A percentile compares a stretch with the other conserved stretches of the same genome.
Conservation (phyloP, 2,329 filamentous ascomycete species). For the Fusarium aywerte region DNA sequence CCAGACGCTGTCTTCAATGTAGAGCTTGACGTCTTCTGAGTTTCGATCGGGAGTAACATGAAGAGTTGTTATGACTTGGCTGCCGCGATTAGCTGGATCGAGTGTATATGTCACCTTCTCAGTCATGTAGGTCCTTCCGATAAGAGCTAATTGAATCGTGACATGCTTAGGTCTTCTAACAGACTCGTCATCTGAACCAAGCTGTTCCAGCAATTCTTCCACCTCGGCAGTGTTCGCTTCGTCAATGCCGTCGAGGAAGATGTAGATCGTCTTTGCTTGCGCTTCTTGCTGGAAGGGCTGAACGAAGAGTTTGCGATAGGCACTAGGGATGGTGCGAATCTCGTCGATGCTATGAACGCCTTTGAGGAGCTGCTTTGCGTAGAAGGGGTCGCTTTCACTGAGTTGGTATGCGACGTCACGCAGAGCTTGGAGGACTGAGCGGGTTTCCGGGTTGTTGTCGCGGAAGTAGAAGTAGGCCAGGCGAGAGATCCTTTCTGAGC, state of each 20-base stretch:
- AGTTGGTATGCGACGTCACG: conserved; percentile 60
- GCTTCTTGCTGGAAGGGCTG: conserved; percentile 52
- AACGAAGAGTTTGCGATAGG: conserved; percentile 55
- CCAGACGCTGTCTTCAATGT: conserved; percentile 55
- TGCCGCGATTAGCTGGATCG: conserved; percentile 48
- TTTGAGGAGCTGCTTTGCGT: conserved; percentile 55
- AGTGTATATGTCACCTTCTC: conserved; percentile 52
- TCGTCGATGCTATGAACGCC: conserved; percentile 53
- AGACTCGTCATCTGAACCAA: conserved; percentile 46
- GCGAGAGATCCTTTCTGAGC: conserved; percentile 49
- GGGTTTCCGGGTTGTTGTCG: conserved; percentile 58
- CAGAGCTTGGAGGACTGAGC: conserved; percentile 58
- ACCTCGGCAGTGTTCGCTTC: conserved; percentile 56
- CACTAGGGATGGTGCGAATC: conserved; percentile 57
- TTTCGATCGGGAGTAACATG: conserved; percentile 58
- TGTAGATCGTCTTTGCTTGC: conserved; percentile 52
- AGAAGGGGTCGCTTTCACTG: conserved; percentile 57
- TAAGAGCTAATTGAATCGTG: conserved; percentile 53
- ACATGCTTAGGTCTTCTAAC: conserved; percentile 28
- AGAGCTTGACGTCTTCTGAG: conserved; percentile 55
- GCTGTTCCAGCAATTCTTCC: conserved; percentile 51
- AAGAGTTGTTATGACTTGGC: conserved; percentile 52
- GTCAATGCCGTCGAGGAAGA: conserved; percentile 61
- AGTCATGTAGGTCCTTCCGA: conserved; percentile 56
- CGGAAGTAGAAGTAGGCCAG: conserved; percentile 61